phyloP scores from a whole-genome alignment of 2,329 filamentous ascomycete genomes.

The Verticillium nonalfalfae region DNA sequence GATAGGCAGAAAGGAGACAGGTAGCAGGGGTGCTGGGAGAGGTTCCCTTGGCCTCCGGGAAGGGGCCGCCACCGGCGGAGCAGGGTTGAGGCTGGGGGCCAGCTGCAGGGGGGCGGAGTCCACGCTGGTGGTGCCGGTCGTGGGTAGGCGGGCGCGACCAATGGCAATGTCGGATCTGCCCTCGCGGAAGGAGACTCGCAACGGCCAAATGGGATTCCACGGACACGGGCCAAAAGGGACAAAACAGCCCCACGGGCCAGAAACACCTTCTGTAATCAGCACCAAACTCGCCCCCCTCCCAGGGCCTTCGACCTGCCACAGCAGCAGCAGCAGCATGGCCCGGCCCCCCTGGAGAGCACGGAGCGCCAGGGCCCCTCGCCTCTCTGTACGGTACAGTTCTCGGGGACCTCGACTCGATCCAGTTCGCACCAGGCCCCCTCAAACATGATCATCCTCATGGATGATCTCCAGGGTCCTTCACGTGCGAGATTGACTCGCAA shows the following conservation, averaged over 20 bases:
- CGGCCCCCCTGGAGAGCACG: neutral
- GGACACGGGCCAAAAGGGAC: neutral
- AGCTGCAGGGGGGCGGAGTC: neutral
- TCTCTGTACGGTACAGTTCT: neutral
- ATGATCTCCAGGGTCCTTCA: neutral
- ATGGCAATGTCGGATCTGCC: neutral
- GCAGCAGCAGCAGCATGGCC: neutral
- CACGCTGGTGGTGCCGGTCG: neutral
- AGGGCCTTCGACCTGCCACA: neutral
- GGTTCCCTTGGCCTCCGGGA: neutral
- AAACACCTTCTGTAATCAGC: neutral
- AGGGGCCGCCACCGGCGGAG: neutral
- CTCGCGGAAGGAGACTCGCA: neutral
- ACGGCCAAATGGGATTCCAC: neutral
- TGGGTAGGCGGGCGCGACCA: neutral
- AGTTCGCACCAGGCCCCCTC: neutral
- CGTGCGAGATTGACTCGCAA: neutral
- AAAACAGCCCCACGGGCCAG: neutral
- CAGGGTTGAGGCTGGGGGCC: neutral
- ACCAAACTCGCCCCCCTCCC: neutral
- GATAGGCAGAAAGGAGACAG: neutral
- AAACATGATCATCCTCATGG: neutral
- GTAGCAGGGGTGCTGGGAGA: neutral
- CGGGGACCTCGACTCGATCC: neutral
- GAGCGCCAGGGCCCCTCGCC: neutral